A percentile compares a stretch with the other conserved stretches of the same genome.
Conservation (phyloP, 768 basidiomycete genomes). For the Stropharia rugosoannulata region DNA sequence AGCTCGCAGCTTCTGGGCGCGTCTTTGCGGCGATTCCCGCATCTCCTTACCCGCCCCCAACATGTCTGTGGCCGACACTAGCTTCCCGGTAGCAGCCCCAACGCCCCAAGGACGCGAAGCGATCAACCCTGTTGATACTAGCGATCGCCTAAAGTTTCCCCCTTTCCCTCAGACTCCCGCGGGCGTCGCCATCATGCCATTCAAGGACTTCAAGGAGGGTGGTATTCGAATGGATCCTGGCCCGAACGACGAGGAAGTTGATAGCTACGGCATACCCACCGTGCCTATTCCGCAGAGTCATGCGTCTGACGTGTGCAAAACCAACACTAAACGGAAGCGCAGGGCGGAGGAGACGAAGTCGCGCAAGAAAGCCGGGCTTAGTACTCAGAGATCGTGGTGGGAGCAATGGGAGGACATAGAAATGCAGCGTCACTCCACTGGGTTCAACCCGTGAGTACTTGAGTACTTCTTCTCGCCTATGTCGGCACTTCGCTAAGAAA, state of each 20-base stretch:
- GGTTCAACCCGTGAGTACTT: slow-evolving; percentile 50
- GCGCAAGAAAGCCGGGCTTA: slow-evolving; percentile 18
- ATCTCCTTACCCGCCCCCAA: not conserved
- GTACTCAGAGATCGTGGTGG: slow-evolving; percentile 49
- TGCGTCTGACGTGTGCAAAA: slow-evolving; percentile 53
- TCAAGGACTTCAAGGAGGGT: slow-evolving; percentile 40
- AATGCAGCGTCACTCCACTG: slow-evolving; percentile 37
- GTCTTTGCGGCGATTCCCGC: slow-evolving; percentile 8
- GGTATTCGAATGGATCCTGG: slow-evolving; percentile 31
- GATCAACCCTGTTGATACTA: slow-evolving; percentile 10
- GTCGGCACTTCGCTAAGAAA: not conserved
- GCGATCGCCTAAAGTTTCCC: slow-evolving; percentile 34
- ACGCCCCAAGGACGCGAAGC: not conserved
- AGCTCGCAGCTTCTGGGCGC: not conserved
- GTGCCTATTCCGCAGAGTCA: slow-evolving; percentile 53
- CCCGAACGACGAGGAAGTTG: slow-evolving; percentile 57
- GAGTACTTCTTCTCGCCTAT: not conserved
- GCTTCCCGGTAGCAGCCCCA: not conserved
- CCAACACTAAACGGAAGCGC: slow-evolving; percentile 47
- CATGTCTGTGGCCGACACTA: slow-evolving; percentile 9
- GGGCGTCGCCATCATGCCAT: slow-evolving; percentile 42
- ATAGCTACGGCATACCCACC: slow-evolving; percentile 68
- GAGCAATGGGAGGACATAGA: slow-evolving; percentile 73
- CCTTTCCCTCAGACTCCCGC: slow-evolving; percentile 44
- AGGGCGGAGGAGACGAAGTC: slow-evolving; percentile 12